A percentile compares a stretch with the other conserved stretches of the same genome.
These are phyloP conservation scores for Teratosphaeria gauchensis DNA, from an alignment of 2,329 filamentous ascomycete species.

Conservation along the genomic window DNA sequence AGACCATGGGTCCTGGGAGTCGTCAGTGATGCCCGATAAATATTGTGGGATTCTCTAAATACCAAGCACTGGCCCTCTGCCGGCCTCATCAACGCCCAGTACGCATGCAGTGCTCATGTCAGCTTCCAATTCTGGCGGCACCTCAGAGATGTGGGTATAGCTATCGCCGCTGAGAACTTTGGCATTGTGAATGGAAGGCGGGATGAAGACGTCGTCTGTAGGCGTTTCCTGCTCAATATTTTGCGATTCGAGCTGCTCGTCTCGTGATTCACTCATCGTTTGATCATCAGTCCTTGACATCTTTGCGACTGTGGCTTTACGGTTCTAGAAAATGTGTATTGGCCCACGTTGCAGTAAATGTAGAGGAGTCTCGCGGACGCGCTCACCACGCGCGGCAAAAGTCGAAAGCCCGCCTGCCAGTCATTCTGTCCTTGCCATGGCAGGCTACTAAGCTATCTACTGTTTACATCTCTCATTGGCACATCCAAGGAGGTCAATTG, in stretches of 20 bases:
- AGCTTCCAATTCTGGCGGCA: slow-evolving; percentile 30
- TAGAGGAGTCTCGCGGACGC: not conserved
- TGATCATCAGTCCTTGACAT: not conserved
- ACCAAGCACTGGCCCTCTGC: slow-evolving; percentile 84
- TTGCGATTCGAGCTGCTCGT: slow-evolving; percentile 21
- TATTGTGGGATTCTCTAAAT: slow-evolving; percentile 24
- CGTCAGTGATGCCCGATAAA: slow-evolving; percentile 9
- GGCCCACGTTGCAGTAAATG: too few species aligned
- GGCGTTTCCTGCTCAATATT: slow-evolving; percentile 26
- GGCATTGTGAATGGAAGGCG: slow-evolving; percentile 35
- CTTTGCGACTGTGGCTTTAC: not conserved
- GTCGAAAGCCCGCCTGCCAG: not conserved
- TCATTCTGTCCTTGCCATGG: not conserved
- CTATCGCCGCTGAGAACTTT: slow-evolving; percentile 34
- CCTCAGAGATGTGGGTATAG: slow-evolving; percentile 39
- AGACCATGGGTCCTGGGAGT: slow-evolving; percentile 51
- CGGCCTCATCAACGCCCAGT: slow-evolving; percentile 87
- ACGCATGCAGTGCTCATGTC: slow-evolving; percentile 54
- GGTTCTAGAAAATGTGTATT: too few species aligned
- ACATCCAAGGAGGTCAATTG: too few species aligned
- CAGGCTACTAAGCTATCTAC: too few species aligned
- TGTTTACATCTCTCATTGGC: too few species aligned
- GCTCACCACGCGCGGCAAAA: not conserved
- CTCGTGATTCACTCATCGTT: slow-evolving; percentile 21
- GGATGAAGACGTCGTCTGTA: slow-evolving; percentile 32